phyloP scores from a whole-genome alignment of 140 eudicot genomes.

The Anethum foeniculum region DNA sequence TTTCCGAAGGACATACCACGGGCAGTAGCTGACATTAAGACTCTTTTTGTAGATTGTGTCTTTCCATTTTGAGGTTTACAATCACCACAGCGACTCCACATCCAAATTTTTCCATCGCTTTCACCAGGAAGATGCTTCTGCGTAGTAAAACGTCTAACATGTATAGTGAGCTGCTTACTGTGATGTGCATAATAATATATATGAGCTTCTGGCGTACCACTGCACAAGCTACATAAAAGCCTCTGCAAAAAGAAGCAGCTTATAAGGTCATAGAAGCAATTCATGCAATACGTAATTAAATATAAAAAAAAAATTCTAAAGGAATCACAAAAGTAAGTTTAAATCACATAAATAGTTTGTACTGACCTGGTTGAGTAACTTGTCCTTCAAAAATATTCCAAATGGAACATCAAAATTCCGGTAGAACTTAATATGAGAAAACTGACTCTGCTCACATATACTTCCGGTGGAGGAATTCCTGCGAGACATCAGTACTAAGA shows the following conservation, averaged over 20 bases:
- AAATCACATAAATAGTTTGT: neutral
- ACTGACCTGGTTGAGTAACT: conserved; percentile 49
- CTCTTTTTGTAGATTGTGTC: conserved; percentile 74
- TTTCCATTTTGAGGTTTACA: conserved; percentile 57
- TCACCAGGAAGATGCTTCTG: conserved; percentile 58
- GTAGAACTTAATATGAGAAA: conserved; percentile 81
- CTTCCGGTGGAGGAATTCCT: conserved; percentile 59
- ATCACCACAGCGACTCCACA: conserved; percentile 98
- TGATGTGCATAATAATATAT: conserved; percentile 76
- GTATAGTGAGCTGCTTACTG: conserved; percentile 69
- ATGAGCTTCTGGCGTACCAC: conserved; percentile 75
- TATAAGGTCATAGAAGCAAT: conserved; percentile 6
- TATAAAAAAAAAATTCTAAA: neutral
- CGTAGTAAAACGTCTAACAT: conserved; percentile 42
- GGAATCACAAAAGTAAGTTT: neutral
- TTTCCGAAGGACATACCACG: conserved; percentile 86
- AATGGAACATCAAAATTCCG: conserved; percentile 70
- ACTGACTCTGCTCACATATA: conserved; percentile 72
- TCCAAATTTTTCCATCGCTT: conserved; percentile 85
- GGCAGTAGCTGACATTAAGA: conserved; percentile 67
- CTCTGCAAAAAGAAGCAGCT: conserved; percentile 36
- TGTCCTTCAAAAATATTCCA: conserved; percentile 64
- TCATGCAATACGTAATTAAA: neutral
- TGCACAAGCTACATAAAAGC: conserved; percentile 53
- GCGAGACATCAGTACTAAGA: conserved; percentile 70